Conservation (phyloP, 2,329 filamentous ascomycete species). For the Penicillium sp. region DNA sequence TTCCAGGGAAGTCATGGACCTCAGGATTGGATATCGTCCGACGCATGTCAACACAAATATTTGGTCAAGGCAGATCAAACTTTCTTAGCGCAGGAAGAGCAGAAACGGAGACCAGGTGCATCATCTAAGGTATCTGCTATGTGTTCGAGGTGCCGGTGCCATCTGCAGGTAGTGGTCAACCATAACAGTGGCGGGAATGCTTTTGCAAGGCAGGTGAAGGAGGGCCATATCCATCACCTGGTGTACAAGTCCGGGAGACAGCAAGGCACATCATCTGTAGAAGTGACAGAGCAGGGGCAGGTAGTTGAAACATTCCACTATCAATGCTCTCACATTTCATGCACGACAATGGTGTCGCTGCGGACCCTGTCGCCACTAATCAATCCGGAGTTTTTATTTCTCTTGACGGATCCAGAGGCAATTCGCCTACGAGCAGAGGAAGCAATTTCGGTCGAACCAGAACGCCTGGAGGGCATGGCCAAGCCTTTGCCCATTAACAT, state of each 20-base stretch:
- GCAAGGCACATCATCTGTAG: slow-evolving; percentile 18
- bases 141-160: slow-evolving; percentile 59
- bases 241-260: slow-evolving; percentile 39
- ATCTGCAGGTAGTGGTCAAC: slow-evolving; percentile 56
- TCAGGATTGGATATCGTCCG: slow-evolving; percentile 35
- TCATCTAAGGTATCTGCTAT: slow-evolving; percentile 57
- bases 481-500: slow-evolving; percentile 53
- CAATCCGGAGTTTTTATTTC: slow-evolving; percentile 43
- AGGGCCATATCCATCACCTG: slow-evolving; percentile 61
- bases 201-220: slow-evolving; percentile 43
- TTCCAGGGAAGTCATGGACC: slow-evolving; percentile 38
- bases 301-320: slow-evolving; percentile 49
- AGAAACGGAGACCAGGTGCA: slow-evolving; percentile 40
- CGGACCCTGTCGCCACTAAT: slow-evolving; percentile 53
- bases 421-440: slow-evolving; percentile 53
- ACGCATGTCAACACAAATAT: slow-evolving; percentile 58
- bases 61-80: slow-evolving; percentile 55
- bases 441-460: slow-evolving; percentile 49
- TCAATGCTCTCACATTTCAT: slow-evolving; percentile 56
- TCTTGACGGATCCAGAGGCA: slow-evolving; percentile 52
- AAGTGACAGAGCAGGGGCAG: slow-evolving; percentile 31
- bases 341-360: slow-evolving; percentile 52
- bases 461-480: slow-evolving; percentile 51
- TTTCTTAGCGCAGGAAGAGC: slow-evolving; percentile 41
- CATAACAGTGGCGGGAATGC: slow-evolving; percentile 43